phyloP scores from a whole-genome alignment of 202 grass and related monocot genomes.

The Saccharum hybrid region DNA sequence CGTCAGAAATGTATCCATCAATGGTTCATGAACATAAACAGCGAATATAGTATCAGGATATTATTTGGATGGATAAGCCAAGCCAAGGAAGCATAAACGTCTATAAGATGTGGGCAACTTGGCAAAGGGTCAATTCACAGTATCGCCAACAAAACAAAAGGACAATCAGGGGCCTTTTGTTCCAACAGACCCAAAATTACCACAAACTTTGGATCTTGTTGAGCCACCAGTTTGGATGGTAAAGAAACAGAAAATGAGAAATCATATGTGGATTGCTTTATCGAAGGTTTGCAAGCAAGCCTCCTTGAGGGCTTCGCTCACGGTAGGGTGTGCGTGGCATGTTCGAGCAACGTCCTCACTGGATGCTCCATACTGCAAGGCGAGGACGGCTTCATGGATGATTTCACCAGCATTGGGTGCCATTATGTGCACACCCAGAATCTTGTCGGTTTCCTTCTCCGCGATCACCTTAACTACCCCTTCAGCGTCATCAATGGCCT shows the following conservation, averaged over 20 bases:
- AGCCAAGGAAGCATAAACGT: not conserved
- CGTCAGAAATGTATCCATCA: not conserved
- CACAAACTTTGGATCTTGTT: conserved; percentile 54
- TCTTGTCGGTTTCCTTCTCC: conserved; percentile 89
- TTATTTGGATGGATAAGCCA: conserved; percentile 27
- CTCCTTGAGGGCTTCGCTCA: conserved; percentile 98
- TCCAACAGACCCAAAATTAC: conserved; percentile 62
- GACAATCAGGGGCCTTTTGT: conserved; percentile 40
- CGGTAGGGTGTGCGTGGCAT: conserved; percentile 92
- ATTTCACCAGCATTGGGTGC: conserved; percentile 87
- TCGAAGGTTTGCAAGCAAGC: conserved; percentile 89
- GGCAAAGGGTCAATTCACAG: conserved; percentile 45
- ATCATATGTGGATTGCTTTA: conserved; percentile 95
- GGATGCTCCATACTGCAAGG: conserved; percentile 90
- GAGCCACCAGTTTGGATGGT: conserved; percentile 27
- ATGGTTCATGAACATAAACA: not conserved
- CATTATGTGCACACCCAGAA: conserved; percentile 98
- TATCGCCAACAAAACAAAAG: conserved; percentile 33
- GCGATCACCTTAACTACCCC: conserved; percentile 92
- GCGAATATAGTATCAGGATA: not conserved
- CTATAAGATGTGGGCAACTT: conserved; percentile 14
- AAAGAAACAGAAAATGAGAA: conserved; percentile 39
- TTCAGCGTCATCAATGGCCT: conserved; percentile 95
- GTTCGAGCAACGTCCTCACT: conserved; percentile 94
- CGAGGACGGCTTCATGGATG: conserved; percentile 88